Base-by-base conservation (phyloP, 2,329 filamentous ascomycete genomes). In the Clathrospora elynae region DNA sequence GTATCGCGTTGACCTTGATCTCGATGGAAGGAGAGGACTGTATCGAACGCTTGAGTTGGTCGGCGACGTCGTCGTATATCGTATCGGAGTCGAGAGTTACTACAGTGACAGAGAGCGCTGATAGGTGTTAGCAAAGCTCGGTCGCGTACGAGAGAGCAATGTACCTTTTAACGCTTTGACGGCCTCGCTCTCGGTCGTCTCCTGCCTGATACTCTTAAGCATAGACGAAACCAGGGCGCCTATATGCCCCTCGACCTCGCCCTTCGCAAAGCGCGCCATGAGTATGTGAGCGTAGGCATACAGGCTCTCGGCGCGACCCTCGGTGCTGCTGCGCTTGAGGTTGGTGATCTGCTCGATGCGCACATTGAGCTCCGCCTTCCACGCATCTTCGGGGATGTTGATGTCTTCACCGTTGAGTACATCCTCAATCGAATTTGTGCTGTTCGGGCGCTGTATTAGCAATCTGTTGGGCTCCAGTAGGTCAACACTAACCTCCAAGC, bases 291-390 rank as follows among this genome's bases (percentile, higher is more conserved):
- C 77, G 65, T 85, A 89, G 1, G 75, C 76, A 30, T 73, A 74
- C 34, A 90, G 73, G 19, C 78, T 79, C 26, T 81, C 76, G 59
- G 90, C 86, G 37, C 90, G 82, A 14, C 83, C 82, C 50, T 87
- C 81, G 16, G 79, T 81, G 53, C 84, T 90, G 69, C 85, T 89
- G 53, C 86, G 83, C 76, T 95, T 95, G 59, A 88, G 84, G 56
- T 88, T 83, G 40, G 86, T 77, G 18, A 95, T 80, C 55, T 87
- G 83, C 33, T 85, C 78, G 50, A 95, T 83, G 44, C 85, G 81
- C 49, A 84, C 79, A 18, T 78, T 75, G 22, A 91, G 72, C 42
- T 82, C 78, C 11, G 80, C 72, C 31, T 83, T 79, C 80, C 87
- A 88, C 13, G 74, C 74, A 17, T 78, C 77, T 28, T 66, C 59